Percentiles rank a stretch among this genome's conserved stretches.
These are phyloP conservation scores for Mycena haematopus DNA, from an alignment of 768 basidiomycete genomes.

Conservation along the genomic window DNA sequence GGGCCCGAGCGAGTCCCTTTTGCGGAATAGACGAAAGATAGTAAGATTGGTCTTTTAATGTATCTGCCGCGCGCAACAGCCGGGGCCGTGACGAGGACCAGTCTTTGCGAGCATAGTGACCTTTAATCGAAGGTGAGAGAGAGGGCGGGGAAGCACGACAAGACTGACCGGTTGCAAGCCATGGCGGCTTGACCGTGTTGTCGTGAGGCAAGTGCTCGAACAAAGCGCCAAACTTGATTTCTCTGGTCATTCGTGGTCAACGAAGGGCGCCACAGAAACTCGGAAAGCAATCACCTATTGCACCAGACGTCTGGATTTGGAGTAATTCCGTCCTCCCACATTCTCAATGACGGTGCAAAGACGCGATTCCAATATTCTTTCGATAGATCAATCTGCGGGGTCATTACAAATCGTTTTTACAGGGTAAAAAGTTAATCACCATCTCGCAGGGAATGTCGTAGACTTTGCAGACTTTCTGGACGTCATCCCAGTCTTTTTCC, in stretches of 20 bases:
- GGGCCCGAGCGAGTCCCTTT: slow-evolving; percentile 62
- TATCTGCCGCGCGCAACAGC: slow-evolving; percentile 62
- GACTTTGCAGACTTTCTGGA: slow-evolving; percentile 76
- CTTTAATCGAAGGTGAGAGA: slow-evolving; percentile 41
- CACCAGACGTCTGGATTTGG: slow-evolving; percentile 96
- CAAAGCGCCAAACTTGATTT: slow-evolving; percentile 91
- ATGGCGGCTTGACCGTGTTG: slow-evolving; percentile 46
- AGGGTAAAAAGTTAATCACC: slow-evolving; percentile 45
- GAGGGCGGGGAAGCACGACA: not conserved
- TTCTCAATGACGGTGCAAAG: slow-evolving; percentile 82
- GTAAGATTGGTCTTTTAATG: slow-evolving; percentile 88
- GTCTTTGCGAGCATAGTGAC: slow-evolving; percentile 84
- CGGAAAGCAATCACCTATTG: slow-evolving; percentile 63
- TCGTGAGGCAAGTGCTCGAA: slow-evolving; percentile 60
- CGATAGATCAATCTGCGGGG: slow-evolving; percentile 78
- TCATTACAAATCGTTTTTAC: slow-evolving; percentile 13
- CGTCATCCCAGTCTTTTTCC: slow-evolving; percentile 95
- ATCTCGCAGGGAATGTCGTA: slow-evolving; percentile 77
- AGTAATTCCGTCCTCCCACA: slow-evolving; percentile 81
- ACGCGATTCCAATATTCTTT: slow-evolving; percentile 91
- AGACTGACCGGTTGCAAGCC: slow-evolving; percentile 80
- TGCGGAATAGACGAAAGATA: slow-evolving; percentile 85
- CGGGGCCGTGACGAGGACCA: slow-evolving; percentile 58
- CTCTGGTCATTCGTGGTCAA: slow-evolving; percentile 48
- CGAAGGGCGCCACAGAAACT: no score